Conservation (phyloP, 805 yeast species). For the Huiozyma naganishii region DNA sequence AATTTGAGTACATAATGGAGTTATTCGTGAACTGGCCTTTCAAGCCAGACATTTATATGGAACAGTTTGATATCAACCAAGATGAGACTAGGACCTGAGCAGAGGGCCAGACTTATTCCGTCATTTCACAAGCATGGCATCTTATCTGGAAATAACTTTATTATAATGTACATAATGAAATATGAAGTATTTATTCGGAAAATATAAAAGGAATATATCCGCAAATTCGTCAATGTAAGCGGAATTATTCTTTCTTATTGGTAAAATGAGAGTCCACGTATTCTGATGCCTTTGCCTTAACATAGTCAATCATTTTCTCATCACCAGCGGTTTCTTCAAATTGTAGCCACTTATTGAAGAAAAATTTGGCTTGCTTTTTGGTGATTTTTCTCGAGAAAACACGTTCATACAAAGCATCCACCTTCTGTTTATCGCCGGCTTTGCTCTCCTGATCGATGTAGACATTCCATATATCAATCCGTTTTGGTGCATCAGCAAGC, state of each 20-base stretch:
- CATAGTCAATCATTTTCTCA: conserved; percentile 64
- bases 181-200: too few relatives aligned
- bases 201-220: not conserved
- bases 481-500: conserved; percentile 78
- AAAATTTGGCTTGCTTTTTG: conserved; percentile 86
- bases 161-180: too few relatives aligned
- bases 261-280: conserved; percentile 34
- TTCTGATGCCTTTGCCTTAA: conserved; percentile 83
- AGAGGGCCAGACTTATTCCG: not conserved
- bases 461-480: conserved; percentile 91
- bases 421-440: conserved; percentile 50
- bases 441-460: conserved; percentile 90
- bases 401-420: conserved; percentile 76
- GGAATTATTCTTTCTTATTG: not conserved
- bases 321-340: conserved; percentile 65
- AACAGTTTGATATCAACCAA: conserved; percentile 1
- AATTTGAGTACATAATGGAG: conserved; percentile 41
- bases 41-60: conserved; percentile 42
- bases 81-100: not conserved
- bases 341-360: conserved; percentile 84
- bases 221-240: conserved; percentile 1
- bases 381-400: conserved; percentile 54
- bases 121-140: not conserved
- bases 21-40: conserved; percentile 73
- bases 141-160: too few relatives aligned